Conservation (phyloP, 345 rosid genomes). For the Noccaea bulbosa region DNA sequence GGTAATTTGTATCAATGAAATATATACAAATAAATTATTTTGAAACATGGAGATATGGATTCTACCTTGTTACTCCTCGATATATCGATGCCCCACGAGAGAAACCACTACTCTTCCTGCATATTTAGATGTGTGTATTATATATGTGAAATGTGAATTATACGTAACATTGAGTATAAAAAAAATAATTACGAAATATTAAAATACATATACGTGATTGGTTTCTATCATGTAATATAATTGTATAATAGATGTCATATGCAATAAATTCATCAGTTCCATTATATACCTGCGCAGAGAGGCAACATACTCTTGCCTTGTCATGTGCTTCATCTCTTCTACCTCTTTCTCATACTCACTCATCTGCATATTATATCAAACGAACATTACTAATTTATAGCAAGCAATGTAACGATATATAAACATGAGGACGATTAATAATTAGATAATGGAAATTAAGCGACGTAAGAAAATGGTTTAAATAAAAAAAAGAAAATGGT, state of each 20-base stretch:
- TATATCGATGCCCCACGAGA: conserved; percentile 96
- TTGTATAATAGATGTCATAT: conserved; percentile 8
- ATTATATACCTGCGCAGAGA: conserved; percentile 79
- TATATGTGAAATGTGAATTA: neutral
- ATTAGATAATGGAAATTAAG: no score
- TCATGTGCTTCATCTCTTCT: conserved; percentile 98
- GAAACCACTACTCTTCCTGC: conserved; percentile 96
- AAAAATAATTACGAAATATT: neutral
- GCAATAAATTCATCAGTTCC: conserved; percentile 33
- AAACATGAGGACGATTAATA: neutral
- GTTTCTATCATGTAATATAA: neutral
- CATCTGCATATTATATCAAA: conserved; percentile 52
- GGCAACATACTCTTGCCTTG: conserved; percentile 90
- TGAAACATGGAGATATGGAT: neutral
- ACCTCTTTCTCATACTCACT: conserved; percentile 79
- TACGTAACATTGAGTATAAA: no score
- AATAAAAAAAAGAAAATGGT: no score
- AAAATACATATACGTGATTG: conserved; percentile 3
- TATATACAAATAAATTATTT: neutral
- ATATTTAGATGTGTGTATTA: neutral
- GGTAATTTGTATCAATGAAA: neutral
- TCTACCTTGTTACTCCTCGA: conserved; percentile 93
- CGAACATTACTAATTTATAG: neutral
- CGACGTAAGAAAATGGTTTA: conserved; percentile 1
- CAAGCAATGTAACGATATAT: conserved; percentile 10